Conservation (phyloP, 1,139 yeast genomes). For the Geotrichum cucujoidarum region DNA sequence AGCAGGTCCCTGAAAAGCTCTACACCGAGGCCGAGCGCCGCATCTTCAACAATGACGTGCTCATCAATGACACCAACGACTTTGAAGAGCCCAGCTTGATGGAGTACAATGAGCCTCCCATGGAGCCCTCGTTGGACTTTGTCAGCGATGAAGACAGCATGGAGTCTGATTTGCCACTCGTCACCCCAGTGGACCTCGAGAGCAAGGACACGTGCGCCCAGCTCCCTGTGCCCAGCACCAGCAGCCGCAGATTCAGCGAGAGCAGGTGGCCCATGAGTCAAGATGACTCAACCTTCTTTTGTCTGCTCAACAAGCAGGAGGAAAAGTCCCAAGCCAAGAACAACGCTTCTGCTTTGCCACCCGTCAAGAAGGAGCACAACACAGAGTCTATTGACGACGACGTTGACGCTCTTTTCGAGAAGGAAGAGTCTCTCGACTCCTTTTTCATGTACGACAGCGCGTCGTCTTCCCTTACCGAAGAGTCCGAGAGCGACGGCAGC, state of each 20-base stretch:
- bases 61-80: constrained; percentile 7
- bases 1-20: background rate
- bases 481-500: constrained; percentile 16
- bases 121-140: constrained; percentile 11
- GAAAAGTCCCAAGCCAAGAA: constrained; percentile 5
- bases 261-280: constrained; percentile 30
- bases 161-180: constrained; percentile 15
- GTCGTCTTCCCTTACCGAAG: constrained; percentile 17
- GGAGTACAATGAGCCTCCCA: constrained; percentile 5
- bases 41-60: constrained; percentile 9
- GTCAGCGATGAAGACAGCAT: constrained; percentile 6
- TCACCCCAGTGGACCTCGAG: constrained; percentile 9
- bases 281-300: constrained; percentile 30
- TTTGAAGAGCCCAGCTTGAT: constrained; percentile 2
- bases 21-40: constrained; percentile 7
- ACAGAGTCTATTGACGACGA: background rate
- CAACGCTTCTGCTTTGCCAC: background rate
- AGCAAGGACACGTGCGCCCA: background rate
- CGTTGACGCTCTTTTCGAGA: constrained; percentile 8
- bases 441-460: constrained; percentile 25
- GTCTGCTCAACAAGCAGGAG: constrained; percentile 22
- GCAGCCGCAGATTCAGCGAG: background rate
- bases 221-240: background rate
- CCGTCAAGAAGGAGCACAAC: constrained; percentile 6
- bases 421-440: constrained; percentile 9